These are phyloP conservation scores for Paratinospora sagittata DNA, from an alignment of 164 flowering plant species.

Conservation along the genomic window DNA sequence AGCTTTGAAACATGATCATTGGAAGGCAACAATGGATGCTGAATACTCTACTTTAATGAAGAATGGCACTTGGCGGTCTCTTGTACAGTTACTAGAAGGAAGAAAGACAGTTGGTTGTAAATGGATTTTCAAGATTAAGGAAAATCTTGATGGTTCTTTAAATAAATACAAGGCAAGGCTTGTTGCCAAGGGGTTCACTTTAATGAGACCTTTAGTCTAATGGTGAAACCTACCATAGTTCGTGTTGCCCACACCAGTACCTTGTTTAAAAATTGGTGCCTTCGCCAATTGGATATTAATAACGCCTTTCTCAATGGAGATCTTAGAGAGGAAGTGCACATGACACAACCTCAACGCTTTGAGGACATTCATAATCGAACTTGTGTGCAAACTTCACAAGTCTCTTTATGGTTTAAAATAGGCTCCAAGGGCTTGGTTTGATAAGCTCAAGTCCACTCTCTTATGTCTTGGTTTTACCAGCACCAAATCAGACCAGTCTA, in stretches of 20 bases:
- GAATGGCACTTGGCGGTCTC: no score
- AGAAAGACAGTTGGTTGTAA: no score
- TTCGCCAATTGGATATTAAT: constrained; percentile 2
- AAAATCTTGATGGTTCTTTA: not conserved
- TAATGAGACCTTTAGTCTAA: not conserved
- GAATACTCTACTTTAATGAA: no score
- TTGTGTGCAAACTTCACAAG: not conserved
- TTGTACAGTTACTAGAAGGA: no score
- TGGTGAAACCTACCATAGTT: not conserved
- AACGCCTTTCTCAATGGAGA: not conserved
- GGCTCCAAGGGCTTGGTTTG: not conserved
- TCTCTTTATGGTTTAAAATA: not conserved
- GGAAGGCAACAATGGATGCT: no score
- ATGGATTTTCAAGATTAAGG: no score
- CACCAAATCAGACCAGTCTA: not conserved
- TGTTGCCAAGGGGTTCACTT: not conserved
- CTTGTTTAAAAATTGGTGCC: not conserved
- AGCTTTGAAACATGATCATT: not conserved
- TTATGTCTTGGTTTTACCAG: not conserved
- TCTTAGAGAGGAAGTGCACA: not conserved
- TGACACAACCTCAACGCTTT: not conserved
- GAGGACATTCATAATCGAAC: not conserved
- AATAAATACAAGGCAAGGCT: not conserved
- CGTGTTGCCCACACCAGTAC: not conserved
- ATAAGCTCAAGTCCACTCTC: not conserved